Base-by-base conservation (phyloP, 2,329 filamentous ascomycete species). In the Simplicillium sp. region DNA sequence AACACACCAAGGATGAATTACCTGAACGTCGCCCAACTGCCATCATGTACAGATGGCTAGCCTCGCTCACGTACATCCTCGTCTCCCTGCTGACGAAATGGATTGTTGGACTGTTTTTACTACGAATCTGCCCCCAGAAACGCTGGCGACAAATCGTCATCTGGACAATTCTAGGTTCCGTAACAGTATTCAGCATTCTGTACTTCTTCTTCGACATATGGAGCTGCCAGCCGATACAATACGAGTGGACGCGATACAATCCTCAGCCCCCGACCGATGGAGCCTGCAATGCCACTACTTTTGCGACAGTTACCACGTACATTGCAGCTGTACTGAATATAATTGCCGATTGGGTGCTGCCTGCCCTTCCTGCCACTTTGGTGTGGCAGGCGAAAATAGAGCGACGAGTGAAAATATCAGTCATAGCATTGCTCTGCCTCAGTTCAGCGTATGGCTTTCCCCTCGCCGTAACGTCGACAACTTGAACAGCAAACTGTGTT, bases 31-130 rank as follows among this genome's bases (percentile, higher is more conserved):
- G 20, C 11, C 36, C 38, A 31, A 39, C 32, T 7, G 38, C 29
- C 29, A 39, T 48, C 9, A 34, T 48, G 14, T 46, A 39, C 36
- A 52, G 56, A 35, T 66, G 61, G 60, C 52, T 54, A 5, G 64
- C 58, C 14, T 62, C 66, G 39, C 46, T 59, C 7, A 48, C 53
- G 18, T 67, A 66, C 34, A 52, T 65, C n/a, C 39, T 61, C n/a
- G 57, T 61, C 6, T 62, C 59, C 28, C 57, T 62, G 34, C 47
- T 58, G 4, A 50, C 64, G 28, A 66, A 66, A 46, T 52, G 61
- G 38, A 61, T 59, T 38, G 58, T 66, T 18, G 57, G 58, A 33
- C 47, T 65, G 37, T 63, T 66, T 42, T 51, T 66, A 13, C 42
- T 65, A n/a, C 58, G 62, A 18, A 60, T 67, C 28, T 59, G 56